Evolutionary conservation across 78 protist species (phyloP).

Genomic region (Speleostelium caveatum): DNA sequence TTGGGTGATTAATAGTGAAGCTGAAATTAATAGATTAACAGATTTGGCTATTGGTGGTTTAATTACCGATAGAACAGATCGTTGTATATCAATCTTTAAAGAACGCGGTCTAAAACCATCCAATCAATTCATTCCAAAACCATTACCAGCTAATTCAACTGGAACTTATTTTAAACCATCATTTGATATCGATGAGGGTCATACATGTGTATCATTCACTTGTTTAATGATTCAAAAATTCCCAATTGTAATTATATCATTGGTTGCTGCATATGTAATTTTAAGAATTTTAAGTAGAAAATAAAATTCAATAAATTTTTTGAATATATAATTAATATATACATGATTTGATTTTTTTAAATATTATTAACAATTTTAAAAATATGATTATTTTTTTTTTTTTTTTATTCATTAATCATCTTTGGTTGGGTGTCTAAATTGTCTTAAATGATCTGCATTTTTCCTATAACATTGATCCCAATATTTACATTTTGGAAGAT

Average conservation of each 20-base stretch:
- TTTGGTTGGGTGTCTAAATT: not conserved
- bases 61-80: conserved; percentile 48
- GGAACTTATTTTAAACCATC: conserved; percentile 57
- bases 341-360: too few species aligned
- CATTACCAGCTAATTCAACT: conserved; percentile 31
- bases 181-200: conserved; percentile 25
- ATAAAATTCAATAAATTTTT: too few species aligned
- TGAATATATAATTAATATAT: too few species aligned
- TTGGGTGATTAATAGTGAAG: conserved; percentile 40
- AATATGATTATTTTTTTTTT: too few species aligned
- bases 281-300: not conserved
- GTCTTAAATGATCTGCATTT: not conserved
- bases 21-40: conserved; percentile 4
- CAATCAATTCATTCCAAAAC: conserved; percentile 13
- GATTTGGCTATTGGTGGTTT: conserved; percentile 14
- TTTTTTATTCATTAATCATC: too few species aligned
- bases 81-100: not conserved
- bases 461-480: not conserved
- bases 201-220: conserved; percentile 30
- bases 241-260: not conserved
- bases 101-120: not conserved
- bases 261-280: not conserved
- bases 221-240: conserved; percentile 39
- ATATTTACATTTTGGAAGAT: not conserved
- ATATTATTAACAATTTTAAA: too few species aligned